Evolutionary conservation across 1,284 basidiomycete genomes (phyloP), one percentile per base, ranked within the genome.

Genomic region (Trametes pubescens): DNA sequence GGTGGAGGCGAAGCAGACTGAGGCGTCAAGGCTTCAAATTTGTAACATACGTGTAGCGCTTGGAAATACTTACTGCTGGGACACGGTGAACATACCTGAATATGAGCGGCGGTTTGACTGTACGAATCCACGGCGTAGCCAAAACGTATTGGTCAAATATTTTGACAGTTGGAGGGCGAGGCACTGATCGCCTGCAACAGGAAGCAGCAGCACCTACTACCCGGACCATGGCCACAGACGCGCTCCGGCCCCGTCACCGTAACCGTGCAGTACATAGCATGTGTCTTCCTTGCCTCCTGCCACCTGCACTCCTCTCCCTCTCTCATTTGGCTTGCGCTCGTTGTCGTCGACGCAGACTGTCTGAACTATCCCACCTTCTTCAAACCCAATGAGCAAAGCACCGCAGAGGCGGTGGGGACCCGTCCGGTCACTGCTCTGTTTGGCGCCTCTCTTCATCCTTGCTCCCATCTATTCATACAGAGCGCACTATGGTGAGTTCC

Each of bases 381-480:
- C 47, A 35, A 13, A 26, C 21, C 47, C 21, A 16, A 73, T 73
- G 73, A 69, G 62, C 61, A 60, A 70, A 32, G 62, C 66, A 44
- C 61, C 65, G 32, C 70, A 65, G 18, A 65, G 57, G 38, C 73
- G 71, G 57, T 80, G 79, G 79, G 79, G 79, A 24, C 75, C 76
- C 13, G 67, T 79, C n/a, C 73, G 71, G 51, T 79, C 79, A 40
- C 59, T 80, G 57, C 66, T 80, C 4, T 72, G 63, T 48, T 67
- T 81, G 43, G 70, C 75, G 13, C 79, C 79, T 21, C 58, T 81
- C n/a, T 62, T 79, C 40, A 44, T 79, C 34, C 68, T 69, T n/a
- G 71, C 74, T 9, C 78, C 79, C 1, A 72, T 69, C 55, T 71
- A 75, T 43, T 67, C 78, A 16, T 71, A 73, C 44, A 72, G 66